These are phyloP conservation scores for Zygotorulaspora danielsina DNA, from an alignment of 805 yeast species.

Conservation along the genomic window DNA sequence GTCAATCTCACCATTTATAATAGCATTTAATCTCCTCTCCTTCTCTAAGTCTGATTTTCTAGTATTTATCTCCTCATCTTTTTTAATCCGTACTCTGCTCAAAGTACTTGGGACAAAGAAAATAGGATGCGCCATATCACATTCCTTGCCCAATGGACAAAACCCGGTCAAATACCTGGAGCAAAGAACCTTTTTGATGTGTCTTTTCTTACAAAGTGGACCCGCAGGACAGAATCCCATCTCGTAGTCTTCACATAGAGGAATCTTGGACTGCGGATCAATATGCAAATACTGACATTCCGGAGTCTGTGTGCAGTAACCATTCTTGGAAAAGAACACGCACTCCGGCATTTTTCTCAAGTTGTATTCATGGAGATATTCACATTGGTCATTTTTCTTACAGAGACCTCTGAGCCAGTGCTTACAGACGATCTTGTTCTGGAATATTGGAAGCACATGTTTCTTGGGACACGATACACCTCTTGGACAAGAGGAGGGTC, in stretches of 20 bases:
- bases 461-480: slow-evolving; percentile 84
- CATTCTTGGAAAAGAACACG: slow-evolving; percentile 71
- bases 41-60: slow-evolving; percentile 35
- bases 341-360: slow-evolving; percentile 96
- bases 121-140: slow-evolving; percentile 75
- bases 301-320: slow-evolving; percentile 85
- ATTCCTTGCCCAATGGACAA: slow-evolving; percentile 85
- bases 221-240: slow-evolving; percentile 92
- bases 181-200: slow-evolving; percentile 70
- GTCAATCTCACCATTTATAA: slow-evolving; percentile 33
- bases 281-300: slow-evolving; percentile 92
- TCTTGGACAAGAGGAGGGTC: slow-evolving; percentile 63
- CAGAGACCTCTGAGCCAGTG: slow-evolving; percentile 98
- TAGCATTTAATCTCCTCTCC: slow-evolving; percentile 35
- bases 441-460: slow-evolving; percentile 64
- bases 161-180: slow-evolving; percentile 82
- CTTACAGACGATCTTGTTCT: slow-evolving; percentile 86
- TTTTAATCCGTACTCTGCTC: slow-evolving; percentile 31
- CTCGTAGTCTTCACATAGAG: slow-evolving; percentile 78
- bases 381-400: slow-evolving; percentile 94
- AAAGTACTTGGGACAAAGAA: slow-evolving; percentile 46
- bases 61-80: slow-evolving; percentile 35
- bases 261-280: slow-evolving; percentile 84
- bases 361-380: slow-evolving; percentile 91
- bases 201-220: slow-evolving; percentile 77